Percentiles rank a stretch among this genome's conserved stretches.
Evolutionary conservation across 2,329 filamentous ascomycete species (phyloP).

Genomic region (Aspergillus sp.): DNA sequence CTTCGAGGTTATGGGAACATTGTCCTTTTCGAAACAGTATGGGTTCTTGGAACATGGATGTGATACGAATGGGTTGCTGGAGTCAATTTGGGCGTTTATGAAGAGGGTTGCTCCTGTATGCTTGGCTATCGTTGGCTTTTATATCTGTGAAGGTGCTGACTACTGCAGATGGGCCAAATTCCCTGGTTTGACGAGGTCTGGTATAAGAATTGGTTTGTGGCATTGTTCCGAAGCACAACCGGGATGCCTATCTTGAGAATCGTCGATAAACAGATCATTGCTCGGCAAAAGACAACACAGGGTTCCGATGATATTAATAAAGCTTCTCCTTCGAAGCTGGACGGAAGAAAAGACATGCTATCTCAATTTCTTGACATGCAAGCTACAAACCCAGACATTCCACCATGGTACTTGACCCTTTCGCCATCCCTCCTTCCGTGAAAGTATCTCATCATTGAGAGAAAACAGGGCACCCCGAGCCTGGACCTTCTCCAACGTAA

Average conservation of each 20-base stretch:
- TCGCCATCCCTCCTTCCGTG: too few species aligned
- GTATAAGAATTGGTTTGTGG: constrained; percentile 11
- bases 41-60: constrained; percentile 37
- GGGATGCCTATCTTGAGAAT: constrained; percentile 25
- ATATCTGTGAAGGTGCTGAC: too few species aligned
- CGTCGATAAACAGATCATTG: too few species aligned
- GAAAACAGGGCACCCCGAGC: constrained; percentile 15
- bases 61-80: constrained; percentile 33
- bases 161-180: constrained; percentile 18
- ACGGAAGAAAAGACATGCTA: constrained; percentile 26
- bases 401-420: constrained; percentile 10
- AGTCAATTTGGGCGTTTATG: constrained; percentile 21
- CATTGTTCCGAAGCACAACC: constrained; percentile 5
- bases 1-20: constrained; percentile 37
- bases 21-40: constrained; percentile 36
- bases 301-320: too few species aligned
- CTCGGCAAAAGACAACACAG: too few species aligned
- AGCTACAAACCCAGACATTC: constrained; percentile 18
- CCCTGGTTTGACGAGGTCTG: constrained; percentile 19
- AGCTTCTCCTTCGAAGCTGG: too few species aligned
- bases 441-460: too few species aligned
- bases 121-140: too few species aligned
- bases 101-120: constrained; percentile 17
- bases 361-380: constrained; percentile 24
- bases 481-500: constrained; percentile 23